Conservation (phyloP, 352 stramenopile species). For the Phytophthora gonapodyides region DNA sequence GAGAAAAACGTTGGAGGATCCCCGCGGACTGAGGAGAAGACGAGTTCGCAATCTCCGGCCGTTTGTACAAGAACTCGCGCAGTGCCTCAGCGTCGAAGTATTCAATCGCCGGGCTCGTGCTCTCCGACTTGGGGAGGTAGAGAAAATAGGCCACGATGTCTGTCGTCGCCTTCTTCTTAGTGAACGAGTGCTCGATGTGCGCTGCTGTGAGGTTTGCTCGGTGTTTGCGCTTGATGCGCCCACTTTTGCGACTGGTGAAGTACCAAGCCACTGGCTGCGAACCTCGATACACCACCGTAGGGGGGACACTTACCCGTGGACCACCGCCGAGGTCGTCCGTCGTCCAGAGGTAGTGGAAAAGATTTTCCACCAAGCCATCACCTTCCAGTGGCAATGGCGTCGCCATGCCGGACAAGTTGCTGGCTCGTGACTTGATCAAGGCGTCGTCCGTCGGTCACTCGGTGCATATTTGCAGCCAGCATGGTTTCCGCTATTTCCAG, state of each 20-base stretch:
- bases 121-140: constrained; percentile 38
- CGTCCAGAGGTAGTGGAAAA: constrained; percentile 90
- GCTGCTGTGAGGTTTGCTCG: constrained; percentile 91
- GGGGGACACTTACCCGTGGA: constrained; percentile 89
- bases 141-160: constrained; percentile 95
- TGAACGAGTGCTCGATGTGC: constrained; percentile 95
- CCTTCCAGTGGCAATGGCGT: constrained; percentile 74
- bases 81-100: constrained; percentile 91
- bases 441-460: constrained; percentile 4
- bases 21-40: constrained; percentile 66
- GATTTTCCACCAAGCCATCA: constrained; percentile 87
- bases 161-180: constrained; percentile 72
- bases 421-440: constrained; percentile 1
- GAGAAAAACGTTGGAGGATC: constrained; percentile 95
- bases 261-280: constrained; percentile 94
- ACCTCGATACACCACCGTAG: constrained; percentile 95
- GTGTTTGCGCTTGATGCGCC: constrained; percentile 92
- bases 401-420: constrained; percentile 43
- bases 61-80: constrained; percentile 93
- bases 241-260: constrained; percentile 89
- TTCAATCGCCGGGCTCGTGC: constrained; percentile 80
- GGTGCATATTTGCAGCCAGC: constrained; percentile 22
- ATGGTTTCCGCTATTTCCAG: constrained; percentile 36
- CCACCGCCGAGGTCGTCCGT: constrained; percentile 92
- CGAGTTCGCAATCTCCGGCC: constrained; percentile 69